phyloP scores from a whole-genome alignment of 352 stramenopile species.

The Globisporangium uncinulatum region DNA sequence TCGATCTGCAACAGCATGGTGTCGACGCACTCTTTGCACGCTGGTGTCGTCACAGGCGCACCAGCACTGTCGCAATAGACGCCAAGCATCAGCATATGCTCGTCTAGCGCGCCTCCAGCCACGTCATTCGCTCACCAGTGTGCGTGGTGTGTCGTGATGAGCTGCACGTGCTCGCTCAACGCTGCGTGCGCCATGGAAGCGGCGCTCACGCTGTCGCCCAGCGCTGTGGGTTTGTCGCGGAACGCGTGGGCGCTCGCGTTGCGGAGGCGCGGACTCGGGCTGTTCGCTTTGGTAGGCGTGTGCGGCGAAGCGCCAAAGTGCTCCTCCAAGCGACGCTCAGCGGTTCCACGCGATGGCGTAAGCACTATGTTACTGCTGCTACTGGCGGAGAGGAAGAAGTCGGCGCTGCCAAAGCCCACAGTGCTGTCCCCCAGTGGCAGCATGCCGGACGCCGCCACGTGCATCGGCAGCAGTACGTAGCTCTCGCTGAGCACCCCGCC shows the following conservation, averaged over 20 bases:
- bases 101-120: too few species aligned
- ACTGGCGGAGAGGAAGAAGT: constrained; percentile 10
- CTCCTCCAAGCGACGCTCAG: constrained; percentile 10
- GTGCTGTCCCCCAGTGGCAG: constrained; percentile 33
- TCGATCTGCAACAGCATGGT: constrained; percentile 71
- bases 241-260: constrained; percentile 18
- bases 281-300: neutral
- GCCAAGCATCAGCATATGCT: neutral
- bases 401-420: constrained; percentile 8
- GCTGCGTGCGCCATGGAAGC: constrained; percentile 58
- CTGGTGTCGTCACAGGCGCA: constrained; percentile 49
- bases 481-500: constrained; percentile 51
- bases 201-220: constrained; percentile 58
- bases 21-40: constrained; percentile 75
- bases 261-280: constrained; percentile 17
- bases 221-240: constrained; percentile 13
- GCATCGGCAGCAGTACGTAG: constrained; percentile 68
- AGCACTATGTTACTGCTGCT: constrained; percentile 2
- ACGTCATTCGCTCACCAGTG: constrained; percentile 30
- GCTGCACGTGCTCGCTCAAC: constrained; percentile 63
- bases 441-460: constrained; percentile 51
- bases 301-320: constrained; percentile 13
- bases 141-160: constrained; percentile 61
- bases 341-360: constrained; percentile 2
- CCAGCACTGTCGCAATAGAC: constrained; percentile 26